Base-by-base conservation (phyloP, 2,329 filamentous ascomycete genomes). In the Daldinia sp. region DNA sequence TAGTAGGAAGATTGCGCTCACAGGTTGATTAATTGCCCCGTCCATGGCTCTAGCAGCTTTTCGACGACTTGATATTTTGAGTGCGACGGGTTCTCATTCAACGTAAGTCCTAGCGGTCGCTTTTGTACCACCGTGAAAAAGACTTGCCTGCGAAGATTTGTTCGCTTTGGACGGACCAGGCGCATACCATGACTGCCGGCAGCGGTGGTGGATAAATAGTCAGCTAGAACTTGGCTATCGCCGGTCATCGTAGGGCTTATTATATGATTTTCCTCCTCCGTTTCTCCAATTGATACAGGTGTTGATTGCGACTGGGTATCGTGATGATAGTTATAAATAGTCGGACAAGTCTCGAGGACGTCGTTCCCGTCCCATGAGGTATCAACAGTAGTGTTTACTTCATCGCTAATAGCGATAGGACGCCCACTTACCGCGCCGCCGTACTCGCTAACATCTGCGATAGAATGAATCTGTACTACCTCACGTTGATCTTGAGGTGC, bases 191-290 rank as follows among this genome's bases (percentile, higher is more conserved):
- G 11, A 19, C 35, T 15, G 7, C 15, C 35, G 35, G 15, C 9
- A 9, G 15, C 8, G 35, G 35, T 19, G 19, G 35, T 19, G 19
- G 35, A 39, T 19, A 39, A 9, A 3, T 39, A 39, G 52, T 85
- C 82, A n/a, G 86, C 83, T 45, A 88, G 78, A 9, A 88, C 80
- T 54, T 88, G 85, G 1, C 83, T 85, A 74, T 89, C 86, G 49
- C 83, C 83, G 4, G 84, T 85, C 4, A 84, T 80, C 4, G 85
- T 83, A 0, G 86, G 86, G 0, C 86, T 85, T 52, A 89, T 81
- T 60, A 89, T 87, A 66, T 87, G 83, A 63, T 79, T 81, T 23
- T 80, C 75, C 53, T 61, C 68, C 64, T 45, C 69, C 56, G 76
- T 74, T 53, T 77, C 79, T 61, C 77, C 78, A 39, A 72, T 72